Percentiles rank a stretch among this genome's conserved stretches.
These are phyloP conservation scores for Parastagonospora nodorum DNA, from an alignment of 2,329 filamentous ascomycete genomes.

Conservation along the genomic window DNA sequence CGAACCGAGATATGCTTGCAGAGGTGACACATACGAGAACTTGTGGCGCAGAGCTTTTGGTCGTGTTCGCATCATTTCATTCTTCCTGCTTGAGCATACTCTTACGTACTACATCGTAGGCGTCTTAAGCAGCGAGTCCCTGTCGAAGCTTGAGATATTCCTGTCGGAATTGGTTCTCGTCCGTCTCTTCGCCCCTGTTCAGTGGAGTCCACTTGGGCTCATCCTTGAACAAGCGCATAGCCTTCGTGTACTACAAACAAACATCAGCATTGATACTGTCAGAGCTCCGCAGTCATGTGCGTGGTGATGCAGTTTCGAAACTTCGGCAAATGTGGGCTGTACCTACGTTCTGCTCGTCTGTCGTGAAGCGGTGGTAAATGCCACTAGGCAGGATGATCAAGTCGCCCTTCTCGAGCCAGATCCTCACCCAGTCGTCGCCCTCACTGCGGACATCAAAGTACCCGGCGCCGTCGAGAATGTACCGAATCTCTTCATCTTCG, in stretches of 20 bases:
- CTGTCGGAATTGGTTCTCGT: conserved; percentile 77
- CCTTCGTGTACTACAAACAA: conserved; percentile 77
- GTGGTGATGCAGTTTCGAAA: background rate
- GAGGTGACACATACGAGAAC: background rate
- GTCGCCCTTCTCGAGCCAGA: conserved; percentile 82
- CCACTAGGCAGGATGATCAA: conserved; percentile 91
- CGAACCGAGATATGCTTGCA: background rate
- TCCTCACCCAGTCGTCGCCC: conserved; percentile 86
- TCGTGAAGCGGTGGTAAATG: conserved; percentile 98
- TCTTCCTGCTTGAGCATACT: background rate
- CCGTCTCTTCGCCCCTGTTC: conserved; percentile 77
- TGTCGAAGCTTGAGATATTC: conserved; percentile 65
- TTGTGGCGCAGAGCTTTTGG: background rate
- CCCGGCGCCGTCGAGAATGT: conserved; percentile 84
- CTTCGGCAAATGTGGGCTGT: background rate
- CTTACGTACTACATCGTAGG: background rate
- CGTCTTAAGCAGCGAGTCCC: conserved; percentile 15
- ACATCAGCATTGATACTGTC: conserved; percentile 17
- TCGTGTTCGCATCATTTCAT: background rate
- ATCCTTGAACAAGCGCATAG: conserved; percentile 96
- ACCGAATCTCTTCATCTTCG: conserved; percentile 98
- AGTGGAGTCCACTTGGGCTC: conserved; percentile 98
- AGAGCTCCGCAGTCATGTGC: background rate
- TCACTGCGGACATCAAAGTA: conserved; percentile 91
- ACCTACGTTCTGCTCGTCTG: conserved; percentile 86